phyloP scores from a whole-genome alignment of 768 basidiomycete species.

The Phylloporus sp. region DNA sequence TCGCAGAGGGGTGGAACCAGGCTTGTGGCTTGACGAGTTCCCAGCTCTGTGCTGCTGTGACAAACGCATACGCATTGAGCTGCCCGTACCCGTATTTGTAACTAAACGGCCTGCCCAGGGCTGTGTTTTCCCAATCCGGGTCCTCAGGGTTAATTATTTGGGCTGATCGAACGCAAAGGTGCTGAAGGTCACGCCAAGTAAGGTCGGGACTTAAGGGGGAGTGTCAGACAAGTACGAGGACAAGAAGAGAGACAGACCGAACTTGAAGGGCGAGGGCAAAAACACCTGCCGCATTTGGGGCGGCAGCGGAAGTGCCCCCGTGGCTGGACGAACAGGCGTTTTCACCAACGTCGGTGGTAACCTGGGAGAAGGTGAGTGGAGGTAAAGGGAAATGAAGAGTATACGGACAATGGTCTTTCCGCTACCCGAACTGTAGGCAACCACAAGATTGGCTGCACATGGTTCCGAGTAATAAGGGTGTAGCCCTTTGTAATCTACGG shows the following conservation, averaged over 20 bases:
- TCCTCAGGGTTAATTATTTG: constrained; percentile 81
- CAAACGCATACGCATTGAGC: constrained; percentile 77
- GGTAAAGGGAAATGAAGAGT: not conserved
- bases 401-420: constrained; percentile 85
- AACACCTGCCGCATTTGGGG: constrained; percentile 93
- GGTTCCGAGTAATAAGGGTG: constrained; percentile 97
- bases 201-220: constrained; percentile 70
- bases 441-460: constrained; percentile 97
- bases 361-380: constrained; percentile 44
- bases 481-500: constrained; percentile 87
- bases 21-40: constrained; percentile 89
- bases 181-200: constrained; percentile 94
- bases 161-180: constrained; percentile 77
- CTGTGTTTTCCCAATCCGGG: constrained; percentile 89
- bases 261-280: constrained; percentile 87
- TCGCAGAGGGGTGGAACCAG: constrained; percentile 75
- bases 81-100: constrained; percentile 98
- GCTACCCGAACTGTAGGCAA: constrained; percentile 92
- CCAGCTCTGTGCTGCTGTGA: constrained; percentile 81
- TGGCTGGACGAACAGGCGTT: constrained; percentile 77
- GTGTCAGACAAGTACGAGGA: constrained; percentile 10
- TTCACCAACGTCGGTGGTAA: constrained; percentile 91
- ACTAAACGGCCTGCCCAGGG: constrained; percentile 47
- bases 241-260: constrained; percentile 47
- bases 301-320: constrained; percentile 97